Evolutionary conservation across 1,284 basidiomycete genomes (phyloP), one percentile per base, ranked within the genome.

Genomic region (Ustilago vetiveriae): DNA sequence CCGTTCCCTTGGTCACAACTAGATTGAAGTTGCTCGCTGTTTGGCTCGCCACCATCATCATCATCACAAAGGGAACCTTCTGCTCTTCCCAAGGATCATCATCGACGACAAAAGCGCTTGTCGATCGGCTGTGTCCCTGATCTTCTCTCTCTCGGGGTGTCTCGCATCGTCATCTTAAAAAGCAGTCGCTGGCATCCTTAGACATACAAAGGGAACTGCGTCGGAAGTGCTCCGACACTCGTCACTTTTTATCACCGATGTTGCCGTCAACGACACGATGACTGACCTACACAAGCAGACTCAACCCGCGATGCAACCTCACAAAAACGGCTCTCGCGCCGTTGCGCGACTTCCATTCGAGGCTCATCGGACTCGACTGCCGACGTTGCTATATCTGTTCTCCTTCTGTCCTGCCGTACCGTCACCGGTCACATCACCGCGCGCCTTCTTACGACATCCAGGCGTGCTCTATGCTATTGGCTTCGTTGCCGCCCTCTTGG

Each of bases 331-430:
- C 21, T 24, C 55, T 11, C 55, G 62, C 37, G 50, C 50, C 8
- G 42, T 50, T 32, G 50, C 55, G 42, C 51, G 56, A n/a, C 64
- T 67, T 22, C 64, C 49, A 9, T 67, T 62, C 27, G 53, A 49
- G 42, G 42, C 64, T 1, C 66, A 69, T 44, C 42, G 45, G 26
- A 59, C 66, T 21, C 43, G 45, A 9, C 52, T 70, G 7, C 63
- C 76, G 16, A 64, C 48, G 26, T 70, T 70, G 16, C 52, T 78
- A 41, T 79, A 79, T 43, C 69, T 77, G 26, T 55, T 79, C 41
- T 74, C 76, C 32, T 79, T 79, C 51, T 59, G 60, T 23, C 60
- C 71, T 23, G 29, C 66, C 0, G 21, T 75, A 9, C 63, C 66
- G 8, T 63, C 66, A 5, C 53, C 50, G 3, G 26, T 69, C 26